Conservation (phyloP, 371 early-diverging fungal species). For the Mortierella sp. region DNA sequence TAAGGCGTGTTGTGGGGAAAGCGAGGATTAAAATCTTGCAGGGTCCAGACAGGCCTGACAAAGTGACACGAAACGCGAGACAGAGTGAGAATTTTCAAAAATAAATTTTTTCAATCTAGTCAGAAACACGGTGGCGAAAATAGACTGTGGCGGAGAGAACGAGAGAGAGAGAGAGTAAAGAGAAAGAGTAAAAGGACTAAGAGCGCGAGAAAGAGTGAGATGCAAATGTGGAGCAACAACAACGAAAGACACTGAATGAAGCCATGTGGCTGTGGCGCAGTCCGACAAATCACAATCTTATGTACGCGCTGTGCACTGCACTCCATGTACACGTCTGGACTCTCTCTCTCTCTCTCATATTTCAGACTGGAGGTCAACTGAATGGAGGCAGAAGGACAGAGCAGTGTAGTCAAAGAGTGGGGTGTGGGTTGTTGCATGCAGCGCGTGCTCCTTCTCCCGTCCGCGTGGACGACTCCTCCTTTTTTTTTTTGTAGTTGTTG, state of each 20-base stretch:
- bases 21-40: slow-evolving; percentile 7
- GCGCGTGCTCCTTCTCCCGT: neutral
- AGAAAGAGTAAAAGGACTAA: neutral
- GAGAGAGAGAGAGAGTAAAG: neutral
- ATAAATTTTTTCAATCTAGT: too few species aligned
- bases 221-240: too few species aligned
- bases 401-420: too few species aligned
- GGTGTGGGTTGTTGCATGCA: neutral
- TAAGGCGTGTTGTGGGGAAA: slow-evolving; percentile 1
- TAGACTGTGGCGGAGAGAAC: neutral
- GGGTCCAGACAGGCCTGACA: neutral
- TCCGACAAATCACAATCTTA: too few species aligned
- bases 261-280: too few species aligned
- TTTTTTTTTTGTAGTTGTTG: too few species aligned
- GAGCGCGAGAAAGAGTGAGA: too few species aligned
- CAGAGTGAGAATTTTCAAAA: neutral
- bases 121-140: neutral
- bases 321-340: neutral
- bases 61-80: slow-evolving; percentile 25
- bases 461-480: neutral
- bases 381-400: neutral
- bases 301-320: too few species aligned
- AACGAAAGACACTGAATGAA: too few species aligned
- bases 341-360: slow-evolving; percentile 2
- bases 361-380: neutral